Conservation (phyloP, 345 rosid genomes). For the Chamaenerion angustifolium region DNA sequence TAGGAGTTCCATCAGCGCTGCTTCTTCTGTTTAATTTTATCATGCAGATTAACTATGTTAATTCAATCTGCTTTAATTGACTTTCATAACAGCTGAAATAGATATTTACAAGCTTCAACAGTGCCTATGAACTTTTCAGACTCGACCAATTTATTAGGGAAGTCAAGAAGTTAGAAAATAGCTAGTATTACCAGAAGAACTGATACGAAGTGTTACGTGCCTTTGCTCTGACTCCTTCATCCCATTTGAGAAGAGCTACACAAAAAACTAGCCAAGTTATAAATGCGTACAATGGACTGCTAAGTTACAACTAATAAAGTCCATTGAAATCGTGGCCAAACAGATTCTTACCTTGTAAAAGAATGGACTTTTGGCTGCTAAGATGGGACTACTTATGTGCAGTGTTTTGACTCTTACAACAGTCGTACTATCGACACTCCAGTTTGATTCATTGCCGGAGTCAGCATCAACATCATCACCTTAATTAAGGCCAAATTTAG, state of each 20-base stretch:
- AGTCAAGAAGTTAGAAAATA: background rate
- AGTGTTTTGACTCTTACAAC: slow-evolving; percentile 68
- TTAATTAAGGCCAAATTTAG: background rate
- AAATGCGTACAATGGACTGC: background rate
- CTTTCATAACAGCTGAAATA: too few relatives aligned
- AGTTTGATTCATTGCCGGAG: slow-evolving; percentile 45
- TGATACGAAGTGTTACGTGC: slow-evolving; percentile 83
- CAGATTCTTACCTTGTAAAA: slow-evolving; percentile 56
- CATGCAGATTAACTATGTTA: too few relatives aligned
- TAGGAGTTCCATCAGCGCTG: slow-evolving; percentile 94
- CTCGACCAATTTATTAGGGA: background rate
- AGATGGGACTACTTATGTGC: slow-evolving; percentile 95
- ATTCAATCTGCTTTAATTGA: too few relatives aligned
- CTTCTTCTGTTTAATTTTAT: slow-evolving; percentile 56
- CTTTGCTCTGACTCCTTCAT: slow-evolving; percentile 99
- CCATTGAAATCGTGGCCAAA: background rate
- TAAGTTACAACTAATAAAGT: background rate
- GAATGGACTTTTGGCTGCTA: slow-evolving; percentile 98
- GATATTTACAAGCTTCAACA: background rate
- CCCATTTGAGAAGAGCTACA: slow-evolving; percentile 93
- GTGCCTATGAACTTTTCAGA: background rate
- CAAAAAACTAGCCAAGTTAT: slow-evolving; percentile 4
- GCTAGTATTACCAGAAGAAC: slow-evolving; percentile 61
- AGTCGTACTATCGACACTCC: slow-evolving; percentile 75
- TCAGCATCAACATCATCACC: slow-evolving; percentile 36